Base-by-base conservation (phyloP, 2,329 filamentous ascomycete genomes). In the Colletotrichum sp. region DNA sequence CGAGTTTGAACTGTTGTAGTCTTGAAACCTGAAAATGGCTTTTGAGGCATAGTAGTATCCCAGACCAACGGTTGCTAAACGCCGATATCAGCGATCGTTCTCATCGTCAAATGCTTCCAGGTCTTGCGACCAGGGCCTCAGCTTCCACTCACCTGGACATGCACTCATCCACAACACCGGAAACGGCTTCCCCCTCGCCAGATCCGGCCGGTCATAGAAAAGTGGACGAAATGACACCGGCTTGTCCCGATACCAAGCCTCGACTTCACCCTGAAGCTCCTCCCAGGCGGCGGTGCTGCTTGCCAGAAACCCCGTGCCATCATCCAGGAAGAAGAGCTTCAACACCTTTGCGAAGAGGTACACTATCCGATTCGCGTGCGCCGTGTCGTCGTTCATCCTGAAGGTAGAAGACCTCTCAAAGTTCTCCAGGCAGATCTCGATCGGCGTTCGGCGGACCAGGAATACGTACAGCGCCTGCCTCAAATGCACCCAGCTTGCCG, bases 381-480 rank as follows among this genome's bases (percentile, higher is more conserved):
- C 71, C 7, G 78, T 77, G 63, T 79, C 77, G 3, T 79, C 77
- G 5, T 30, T 69, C 27, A 75, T 69, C 3, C 30, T 52, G 6
- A 79, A 80, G 1, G 78, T 76, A 1, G 77, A 76, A 2, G 75
- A 78, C 25, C 69, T 25, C 44, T 79, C 77, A 59, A 79, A 80
- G 28, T 68, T 78, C 57, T 76, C 76, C 6, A 80, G 66, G 39
- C 69, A 65, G 9, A 81, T 78, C 13, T 78, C 69, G 8, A 80
- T 68, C 4, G 74, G 78, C 11, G 79, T 68, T 9, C 75, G 68
- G 25, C 73, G 78, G 0, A 80, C 80, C 6, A 86, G 77, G 8
- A 82, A 83, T 1, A 86, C 81, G 77, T 86, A 86, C 13, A 86
- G 84, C 44, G 85, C 83, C 74, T 86, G 84, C 8, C 84, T 80